phyloP scores from a whole-genome alignment of 108 stramenopile species.

The Cylindrotheca closterium region DNA sequence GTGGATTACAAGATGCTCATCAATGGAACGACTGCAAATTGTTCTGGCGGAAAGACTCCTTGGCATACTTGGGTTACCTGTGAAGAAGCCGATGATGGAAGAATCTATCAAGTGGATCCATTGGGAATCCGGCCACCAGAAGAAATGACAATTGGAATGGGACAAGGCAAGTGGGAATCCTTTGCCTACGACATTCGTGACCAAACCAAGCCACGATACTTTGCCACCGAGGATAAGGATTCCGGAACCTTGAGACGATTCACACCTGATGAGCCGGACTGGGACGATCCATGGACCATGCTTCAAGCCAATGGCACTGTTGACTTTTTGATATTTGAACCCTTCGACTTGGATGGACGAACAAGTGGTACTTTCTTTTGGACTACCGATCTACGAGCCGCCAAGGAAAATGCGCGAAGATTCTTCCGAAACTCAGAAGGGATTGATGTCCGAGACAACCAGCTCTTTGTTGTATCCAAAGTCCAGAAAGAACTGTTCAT shows the following conservation, averaged over 20 bases:
- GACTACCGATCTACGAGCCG: slow-evolving; percentile 18
- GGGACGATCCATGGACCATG: slow-evolving; percentile 44
- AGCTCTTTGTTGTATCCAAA: slow-evolving; percentile 44
- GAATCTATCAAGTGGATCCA: slow-evolving; percentile 64
- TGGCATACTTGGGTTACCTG: slow-evolving; percentile 61
- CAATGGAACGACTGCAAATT: slow-evolving; percentile 37
- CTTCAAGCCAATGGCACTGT: slow-evolving; percentile 36
- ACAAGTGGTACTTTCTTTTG: slow-evolving; percentile 35
- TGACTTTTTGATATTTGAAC: slow-evolving; percentile 40
- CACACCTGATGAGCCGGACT: slow-evolving; percentile 28
- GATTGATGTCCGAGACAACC: slow-evolving; percentile 40
- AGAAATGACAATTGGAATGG: slow-evolving; percentile 38
- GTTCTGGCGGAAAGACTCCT: slow-evolving; percentile 46
- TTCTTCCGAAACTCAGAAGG: slow-evolving; percentile 49
- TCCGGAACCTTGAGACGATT: slow-evolving; percentile 43
- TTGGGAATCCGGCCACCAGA: slow-evolving; percentile 38
- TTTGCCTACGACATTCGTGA: slow-evolving; percentile 55
- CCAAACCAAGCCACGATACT: slow-evolving; percentile 36
- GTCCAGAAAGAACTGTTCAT: slow-evolving; percentile 32
- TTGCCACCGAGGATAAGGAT: slow-evolving; percentile 48
- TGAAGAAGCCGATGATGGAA: slow-evolving; percentile 56
- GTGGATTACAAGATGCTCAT: slow-evolving; percentile 39
- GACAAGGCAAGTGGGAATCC: slow-evolving; percentile 47
- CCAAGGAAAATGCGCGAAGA: slow-evolving; percentile 22
- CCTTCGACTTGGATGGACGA: slow-evolving; percentile 10